Percentiles rank a stretch among this genome's conserved stretches.
These are phyloP conservation scores for Sugiyamaella floridensis DNA, from an alignment of 805 yeast genomes.

Conservation along the genomic window DNA sequence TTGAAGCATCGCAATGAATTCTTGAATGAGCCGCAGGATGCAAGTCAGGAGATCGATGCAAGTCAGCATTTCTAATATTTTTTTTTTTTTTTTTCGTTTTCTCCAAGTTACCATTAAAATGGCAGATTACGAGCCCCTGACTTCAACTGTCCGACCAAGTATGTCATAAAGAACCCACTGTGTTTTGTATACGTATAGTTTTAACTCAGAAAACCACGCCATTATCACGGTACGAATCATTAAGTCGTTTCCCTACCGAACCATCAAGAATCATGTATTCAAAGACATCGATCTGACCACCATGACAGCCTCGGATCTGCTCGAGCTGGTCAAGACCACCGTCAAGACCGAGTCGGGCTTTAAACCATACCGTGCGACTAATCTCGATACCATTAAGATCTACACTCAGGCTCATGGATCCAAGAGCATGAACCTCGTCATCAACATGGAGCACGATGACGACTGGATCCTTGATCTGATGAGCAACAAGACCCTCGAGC, in stretches of 20 bases:
- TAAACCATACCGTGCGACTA: constrained; percentile 76
- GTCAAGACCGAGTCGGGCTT: constrained; percentile 56
- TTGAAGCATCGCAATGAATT: background rate
- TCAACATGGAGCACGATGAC: constrained; percentile 79
- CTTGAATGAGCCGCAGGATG: background rate
- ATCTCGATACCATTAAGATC: constrained; percentile 69
- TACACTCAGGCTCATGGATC: constrained; percentile 94
- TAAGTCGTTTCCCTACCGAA: constrained; percentile 66
- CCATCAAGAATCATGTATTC: constrained; percentile 29
- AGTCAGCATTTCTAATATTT: too few relatives aligned
- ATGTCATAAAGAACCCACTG: constrained; percentile 21
- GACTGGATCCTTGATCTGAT: constrained; percentile 56
- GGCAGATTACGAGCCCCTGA: constrained; percentile 55
- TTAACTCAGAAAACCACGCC: constrained; percentile 34
- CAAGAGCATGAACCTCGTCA: constrained; percentile 85
- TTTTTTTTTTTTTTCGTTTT: background rate
- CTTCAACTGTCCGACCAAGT: constrained; percentile 68
- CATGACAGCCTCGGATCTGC: constrained; percentile 59
- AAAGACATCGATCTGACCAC: constrained; percentile 65
- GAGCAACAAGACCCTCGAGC: constrained; percentile 37
- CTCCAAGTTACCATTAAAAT: constrained; percentile 25
- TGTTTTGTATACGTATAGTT: constrained; percentile 14
- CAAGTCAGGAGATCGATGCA: background rate
- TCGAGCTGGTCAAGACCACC: constrained; percentile 39
- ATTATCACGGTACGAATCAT: constrained; percentile 78